phyloP scores from a whole-genome alignment of 164 flowering plant genomes.

The Magnolia officinalis region DNA sequence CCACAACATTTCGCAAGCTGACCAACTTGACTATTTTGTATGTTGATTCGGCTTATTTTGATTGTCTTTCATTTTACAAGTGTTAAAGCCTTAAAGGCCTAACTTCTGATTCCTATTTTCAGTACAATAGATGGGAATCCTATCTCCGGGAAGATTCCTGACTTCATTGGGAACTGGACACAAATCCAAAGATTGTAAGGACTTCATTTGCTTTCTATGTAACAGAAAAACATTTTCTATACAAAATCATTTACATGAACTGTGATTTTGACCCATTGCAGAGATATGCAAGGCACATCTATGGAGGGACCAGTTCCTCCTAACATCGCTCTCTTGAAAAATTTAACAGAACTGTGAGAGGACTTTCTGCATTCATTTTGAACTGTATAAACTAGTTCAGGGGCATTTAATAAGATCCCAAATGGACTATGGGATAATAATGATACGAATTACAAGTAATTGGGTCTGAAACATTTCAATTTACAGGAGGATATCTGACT shows the following conservation, averaged over 20 bases:
- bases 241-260: neutral
- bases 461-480: constrained; percentile 8
- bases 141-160: constrained; percentile 71
- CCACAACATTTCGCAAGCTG: constrained; percentile 34
- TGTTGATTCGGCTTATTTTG: constrained; percentile 14
- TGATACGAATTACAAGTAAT: neutral
- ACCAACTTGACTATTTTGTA: constrained; percentile 49
- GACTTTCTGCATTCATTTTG: neutral
- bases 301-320: constrained; percentile 83
- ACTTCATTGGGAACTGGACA: constrained; percentile 72
- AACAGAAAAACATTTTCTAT: neutral
- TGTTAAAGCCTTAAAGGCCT: neutral
- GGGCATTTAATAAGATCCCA: neutral
- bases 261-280: constrained; percentile 21
- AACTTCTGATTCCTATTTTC: constrained; percentile 27
- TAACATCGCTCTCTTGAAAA: constrained; percentile 43
- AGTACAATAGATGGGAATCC: constrained; percentile 73
- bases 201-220: neutral
- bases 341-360: constrained; percentile 53
- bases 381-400: neutral
- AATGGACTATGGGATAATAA: neutral
- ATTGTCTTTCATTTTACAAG: neutral
- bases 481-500: constrained; percentile 77
- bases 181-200: constrained; percentile 56
- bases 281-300: constrained; percentile 78